Conservation (phyloP, 257 asterid genomes). For the Gynochthodes officinalis region DNA sequence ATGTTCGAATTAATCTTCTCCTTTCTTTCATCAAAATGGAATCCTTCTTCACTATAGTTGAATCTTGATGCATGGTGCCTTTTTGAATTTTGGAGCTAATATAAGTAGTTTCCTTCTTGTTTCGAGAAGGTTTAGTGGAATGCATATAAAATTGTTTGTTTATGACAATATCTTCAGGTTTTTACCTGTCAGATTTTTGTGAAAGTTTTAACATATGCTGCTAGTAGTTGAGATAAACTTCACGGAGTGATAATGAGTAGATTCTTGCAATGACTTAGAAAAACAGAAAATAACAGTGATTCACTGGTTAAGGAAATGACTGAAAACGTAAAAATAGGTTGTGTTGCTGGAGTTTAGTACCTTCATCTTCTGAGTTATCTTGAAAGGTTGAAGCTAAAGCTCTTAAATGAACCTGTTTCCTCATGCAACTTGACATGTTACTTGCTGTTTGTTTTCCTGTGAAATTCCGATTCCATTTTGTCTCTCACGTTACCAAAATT, state of each 20-base stretch:
- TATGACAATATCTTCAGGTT: not conserved
- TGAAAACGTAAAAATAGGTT: not conserved
- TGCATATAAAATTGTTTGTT: not conserved
- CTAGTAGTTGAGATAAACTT: constrained; percentile 9
- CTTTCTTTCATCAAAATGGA: not conserved
- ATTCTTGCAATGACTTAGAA: not conserved
- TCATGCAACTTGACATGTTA: not conserved
- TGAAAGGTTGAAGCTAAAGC: not conserved
- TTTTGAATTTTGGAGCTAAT: not conserved
- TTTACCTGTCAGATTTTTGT: not conserved
- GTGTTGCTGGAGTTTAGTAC: not conserved
- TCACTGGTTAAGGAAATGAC: not conserved
- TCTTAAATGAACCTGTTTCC: not conserved
- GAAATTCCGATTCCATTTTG: no score
- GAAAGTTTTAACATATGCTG: constrained; percentile 5
- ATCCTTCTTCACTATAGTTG: not conserved
- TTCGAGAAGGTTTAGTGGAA: not conserved
- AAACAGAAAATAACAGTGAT: not conserved
- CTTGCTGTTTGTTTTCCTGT: not conserved
- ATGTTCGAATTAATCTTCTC: not conserved
- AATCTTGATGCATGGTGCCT: not conserved
- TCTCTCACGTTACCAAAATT: not conserved
- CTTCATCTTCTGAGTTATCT: not conserved
- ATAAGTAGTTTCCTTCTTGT: not conserved
- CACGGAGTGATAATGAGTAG: not conserved